These are phyloP conservation scores for Chlorella sp. DNA, from an alignment of 139 green algal species.

Conservation along the genomic window DNA sequence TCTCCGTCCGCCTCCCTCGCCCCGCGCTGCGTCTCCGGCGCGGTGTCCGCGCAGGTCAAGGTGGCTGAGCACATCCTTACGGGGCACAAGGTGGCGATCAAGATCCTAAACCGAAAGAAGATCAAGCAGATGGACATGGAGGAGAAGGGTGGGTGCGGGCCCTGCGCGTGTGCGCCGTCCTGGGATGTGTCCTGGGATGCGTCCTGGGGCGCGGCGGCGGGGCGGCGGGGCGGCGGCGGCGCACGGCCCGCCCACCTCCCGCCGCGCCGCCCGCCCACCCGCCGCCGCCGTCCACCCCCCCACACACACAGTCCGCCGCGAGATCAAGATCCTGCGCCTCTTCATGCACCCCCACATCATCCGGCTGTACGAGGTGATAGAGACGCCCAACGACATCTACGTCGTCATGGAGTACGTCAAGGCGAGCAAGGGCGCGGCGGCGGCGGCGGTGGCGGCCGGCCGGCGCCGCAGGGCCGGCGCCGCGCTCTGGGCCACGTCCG, in stretches of 20 bases:
- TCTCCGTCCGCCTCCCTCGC: too few species aligned
- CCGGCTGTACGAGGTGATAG: constrained; percentile 98
- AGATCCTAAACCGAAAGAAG: constrained; percentile 99
- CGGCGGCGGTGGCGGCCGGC: too few species aligned
- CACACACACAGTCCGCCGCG: constrained; percentile 69
- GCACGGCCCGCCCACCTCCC: too few species aligned
- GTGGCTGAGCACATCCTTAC: constrained; percentile 97
- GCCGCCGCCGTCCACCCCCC: not conserved
- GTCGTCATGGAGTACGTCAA: constrained; percentile 99
- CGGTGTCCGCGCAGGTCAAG: constrained; percentile 82
- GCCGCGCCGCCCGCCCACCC: not conserved
- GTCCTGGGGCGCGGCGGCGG: too few species aligned
- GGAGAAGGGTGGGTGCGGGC: constrained; percentile 90
- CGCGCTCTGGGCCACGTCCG: not conserved
- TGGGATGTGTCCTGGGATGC: too few species aligned
- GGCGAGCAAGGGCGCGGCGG: constrained; percentile 36
- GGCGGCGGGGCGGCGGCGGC: too few species aligned
- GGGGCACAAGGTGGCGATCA: constrained; percentile 98
- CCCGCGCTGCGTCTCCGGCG: too few species aligned
- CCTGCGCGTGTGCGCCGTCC: too few species aligned
- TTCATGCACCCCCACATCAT: constrained; percentile 99
- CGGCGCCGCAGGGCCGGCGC: too few species aligned
- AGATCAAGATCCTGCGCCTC: constrained; percentile 98
- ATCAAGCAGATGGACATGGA: constrained; percentile 99
- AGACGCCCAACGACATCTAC: constrained; percentile 97